Base-by-base conservation (phyloP, 129 eudicot genomes). In the Lactuca sativa region DNA sequence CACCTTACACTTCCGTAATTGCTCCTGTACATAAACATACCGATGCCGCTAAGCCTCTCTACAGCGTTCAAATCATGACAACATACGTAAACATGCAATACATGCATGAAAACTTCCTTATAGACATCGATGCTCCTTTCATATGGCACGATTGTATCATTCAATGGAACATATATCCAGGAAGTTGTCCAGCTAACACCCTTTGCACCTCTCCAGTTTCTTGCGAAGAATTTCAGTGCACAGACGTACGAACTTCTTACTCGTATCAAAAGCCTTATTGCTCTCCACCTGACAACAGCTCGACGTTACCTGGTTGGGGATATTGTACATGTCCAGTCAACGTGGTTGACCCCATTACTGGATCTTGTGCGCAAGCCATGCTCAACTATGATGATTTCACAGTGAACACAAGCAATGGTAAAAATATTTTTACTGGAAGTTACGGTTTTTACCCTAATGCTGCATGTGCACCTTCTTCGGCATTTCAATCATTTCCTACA, bases 171-270 rank as follows among this genome's bases (percentile, higher is more conserved):
- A 34, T 34, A 14, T 60, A 15, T 16, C 54, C 38, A 0, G 53
- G 51, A 1, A 49, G 54, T 9, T 75, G 67, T 12, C 80, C 80
- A 1, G 0, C 14, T 2, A 10, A 72, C 61, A 49, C 52, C 0
- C 67, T 49, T 75, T 48, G 60, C 70, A 52, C 70, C 32, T 33
- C 14, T 13, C 64, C 71, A 7, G 78, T 81, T 21, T 43, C 59
- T 30, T 85, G 90, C 56, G 47, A 56, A 9, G 56, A 80, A 25
- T 59, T 58, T 11, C 74, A 62, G 6, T 85, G 90, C 52, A 34
- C 48, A 1, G 71, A 77, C 1, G 82, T 81, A 0, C 77, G 66
- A 62, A 36, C 40, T 6, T 16, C 79, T 56, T 80, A 75, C 44
- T 59, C 69, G 0, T 66, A 57, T 37, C 31, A 47, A 0, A 62